Evolutionary conservation across 2,329 filamentous ascomycete species (phyloP).

Genomic region (Zymoseptoria pseudotritici): DNA sequence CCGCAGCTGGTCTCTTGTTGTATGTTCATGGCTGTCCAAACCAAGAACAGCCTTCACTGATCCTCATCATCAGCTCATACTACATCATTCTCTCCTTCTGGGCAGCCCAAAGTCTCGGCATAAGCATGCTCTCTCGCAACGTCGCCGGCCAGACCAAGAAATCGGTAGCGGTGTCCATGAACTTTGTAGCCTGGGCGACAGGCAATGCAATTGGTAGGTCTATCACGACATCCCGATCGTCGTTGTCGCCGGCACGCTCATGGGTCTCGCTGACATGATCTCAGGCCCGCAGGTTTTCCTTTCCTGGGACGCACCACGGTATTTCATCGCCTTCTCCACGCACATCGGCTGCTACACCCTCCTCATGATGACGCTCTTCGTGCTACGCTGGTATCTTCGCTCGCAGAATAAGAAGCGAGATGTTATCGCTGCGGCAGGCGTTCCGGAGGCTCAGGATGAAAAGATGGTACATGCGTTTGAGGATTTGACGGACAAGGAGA

Average conservation of each 20-base stretch:
- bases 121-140: conserved; percentile 43
- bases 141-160: conserved; percentile 70
- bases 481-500: conserved; percentile 28
- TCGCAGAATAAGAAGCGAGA: conserved; percentile 37
- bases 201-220: conserved; percentile 56
- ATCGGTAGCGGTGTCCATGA: conserved; percentile 57
- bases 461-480: conserved; percentile 26
- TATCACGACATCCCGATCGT: not conserved
- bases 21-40: not conserved
- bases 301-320: conserved; percentile 52
- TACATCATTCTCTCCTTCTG: conserved; percentile 74
- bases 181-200: conserved; percentile 62
- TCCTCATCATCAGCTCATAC: conserved; percentile 43
- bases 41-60: not conserved
- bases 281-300: conserved; percentile 58
- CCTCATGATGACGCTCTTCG: conserved; percentile 36
- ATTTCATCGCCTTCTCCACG: conserved; percentile 62
- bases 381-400: conserved; percentile 35
- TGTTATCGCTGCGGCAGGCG: conserved; percentile 18
- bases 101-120: conserved; percentile 46
- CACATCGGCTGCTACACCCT: conserved; percentile 62
- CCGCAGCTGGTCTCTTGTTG: conserved; percentile 60
- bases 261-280: not conserved
- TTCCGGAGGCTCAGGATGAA: conserved; percentile 22
- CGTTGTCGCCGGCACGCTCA: not conserved